Conservation (phyloP, 2,329 filamentous ascomycete species). For the Ophiostoma novo-ulmi region DNA sequence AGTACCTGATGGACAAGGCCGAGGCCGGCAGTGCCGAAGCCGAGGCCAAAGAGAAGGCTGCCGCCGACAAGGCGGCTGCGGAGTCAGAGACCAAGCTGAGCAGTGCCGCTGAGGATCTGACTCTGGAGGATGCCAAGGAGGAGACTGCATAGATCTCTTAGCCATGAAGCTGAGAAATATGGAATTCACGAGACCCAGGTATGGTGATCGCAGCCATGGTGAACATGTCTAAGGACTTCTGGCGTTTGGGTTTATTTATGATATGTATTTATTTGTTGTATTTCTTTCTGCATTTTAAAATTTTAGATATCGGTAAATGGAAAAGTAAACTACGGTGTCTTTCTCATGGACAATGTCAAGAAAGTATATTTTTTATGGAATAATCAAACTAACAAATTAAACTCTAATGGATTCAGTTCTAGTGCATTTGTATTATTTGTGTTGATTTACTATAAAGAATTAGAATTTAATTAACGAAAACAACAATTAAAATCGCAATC, state of each 20-base stretch:
- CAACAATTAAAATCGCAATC: no score
- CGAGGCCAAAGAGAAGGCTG: constrained; percentile 10
- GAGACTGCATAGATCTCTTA: background rate
- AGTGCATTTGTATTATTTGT: no score
- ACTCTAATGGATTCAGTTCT: no score
- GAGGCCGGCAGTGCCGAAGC: constrained; percentile 11
- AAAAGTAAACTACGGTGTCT: background rate
- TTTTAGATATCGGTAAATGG: background rate
- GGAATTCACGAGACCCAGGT: background rate
- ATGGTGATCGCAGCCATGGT: no score
- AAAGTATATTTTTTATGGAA: no score
- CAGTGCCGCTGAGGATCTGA: background rate
- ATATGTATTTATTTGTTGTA: background rate
- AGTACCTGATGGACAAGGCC: constrained; percentile 47
- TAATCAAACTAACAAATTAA: no score
- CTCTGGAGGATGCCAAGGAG: constrained; percentile 1
- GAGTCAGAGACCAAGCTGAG: background rate
- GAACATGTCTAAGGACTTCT: constrained; percentile 4
- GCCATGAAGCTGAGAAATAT: background rate
- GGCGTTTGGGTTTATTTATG: background rate
- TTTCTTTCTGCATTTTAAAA: background rate
- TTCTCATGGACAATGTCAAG: no score
- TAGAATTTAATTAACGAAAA: no score
- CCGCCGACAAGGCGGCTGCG: background rate
- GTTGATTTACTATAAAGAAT: no score